phyloP scores from a whole-genome alignment of 2,329 filamentous ascomycete species.

The Monosporascus sp. region DNA sequence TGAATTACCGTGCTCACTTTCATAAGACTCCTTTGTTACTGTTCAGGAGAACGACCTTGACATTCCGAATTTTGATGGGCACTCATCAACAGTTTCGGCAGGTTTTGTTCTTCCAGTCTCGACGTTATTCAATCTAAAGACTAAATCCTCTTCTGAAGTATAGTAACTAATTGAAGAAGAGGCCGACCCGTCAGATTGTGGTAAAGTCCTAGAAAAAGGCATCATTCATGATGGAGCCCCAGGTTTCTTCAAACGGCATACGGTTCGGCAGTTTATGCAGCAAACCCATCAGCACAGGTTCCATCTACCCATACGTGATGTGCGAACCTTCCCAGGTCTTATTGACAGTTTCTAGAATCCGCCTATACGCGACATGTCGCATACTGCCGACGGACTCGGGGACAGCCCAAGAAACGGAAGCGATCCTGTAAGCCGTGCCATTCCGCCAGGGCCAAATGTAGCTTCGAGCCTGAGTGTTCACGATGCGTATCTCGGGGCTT shows the following conservation, averaged over 20 bases:
- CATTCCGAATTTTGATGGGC: too few species aligned
- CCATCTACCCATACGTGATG: neutral
- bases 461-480: conserved; percentile 17
- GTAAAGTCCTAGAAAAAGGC: too few species aligned
- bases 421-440: conserved; percentile 20
- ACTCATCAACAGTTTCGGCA: too few species aligned
- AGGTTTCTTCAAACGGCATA: conserved; percentile 3
- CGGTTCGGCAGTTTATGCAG: conserved; percentile 17
- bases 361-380: conserved; percentile 19
- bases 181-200: too few species aligned
- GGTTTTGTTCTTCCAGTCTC: too few species aligned
- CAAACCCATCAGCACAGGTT: conserved; percentile 20
- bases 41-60: too few species aligned
- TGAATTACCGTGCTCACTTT: too few species aligned
- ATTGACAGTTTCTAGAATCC: conserved; percentile 10
- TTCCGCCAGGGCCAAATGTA: conserved; percentile 19
- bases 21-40: too few species aligned
- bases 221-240: neutral
- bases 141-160: too few species aligned
- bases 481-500: conserved; percentile 16
- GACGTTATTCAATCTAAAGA: too few species aligned
- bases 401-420: conserved; percentile 15
- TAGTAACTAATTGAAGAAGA: too few species aligned
- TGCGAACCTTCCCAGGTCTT: neutral
- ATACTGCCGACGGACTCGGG: conserved; percentile 17